Percentiles rank a stretch among this genome's conserved stretches.
These are phyloP conservation scores for Celoporthe dispersa DNA, from an alignment of 2,329 filamentous ascomycete species.

Conservation along the genomic window DNA sequence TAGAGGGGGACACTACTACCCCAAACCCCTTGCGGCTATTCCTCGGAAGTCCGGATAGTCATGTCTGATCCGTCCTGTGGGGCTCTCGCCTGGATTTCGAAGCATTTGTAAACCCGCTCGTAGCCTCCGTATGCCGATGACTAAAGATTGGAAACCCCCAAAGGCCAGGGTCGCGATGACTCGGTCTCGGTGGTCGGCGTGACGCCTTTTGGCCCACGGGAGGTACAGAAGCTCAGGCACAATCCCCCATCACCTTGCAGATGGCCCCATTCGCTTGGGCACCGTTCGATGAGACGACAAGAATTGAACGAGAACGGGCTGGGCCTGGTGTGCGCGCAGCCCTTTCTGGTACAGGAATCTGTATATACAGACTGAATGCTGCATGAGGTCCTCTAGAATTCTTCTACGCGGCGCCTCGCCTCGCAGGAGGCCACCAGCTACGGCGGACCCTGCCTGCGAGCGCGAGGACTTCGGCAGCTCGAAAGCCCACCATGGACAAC, in stretches of 20 bases:
- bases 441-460: too few relatives aligned
- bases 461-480: not conserved
- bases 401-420: too few relatives aligned
- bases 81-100: constrained; percentile 20
- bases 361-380: too few relatives aligned
- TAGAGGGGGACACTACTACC: not conserved
- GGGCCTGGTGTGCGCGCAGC: too few relatives aligned
- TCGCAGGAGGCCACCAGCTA: too few relatives aligned
- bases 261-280: too few relatives aligned
- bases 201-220: not conserved
- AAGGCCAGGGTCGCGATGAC: not conserved
- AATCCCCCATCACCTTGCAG: too few relatives aligned
- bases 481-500: not conserved
- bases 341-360: too few relatives aligned
- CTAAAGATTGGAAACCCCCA: constrained; percentile 28
- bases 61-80: not conserved
- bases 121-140: constrained; percentile 10
- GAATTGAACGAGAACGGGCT: too few relatives aligned
- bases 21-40: not conserved
- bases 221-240: too few relatives aligned
- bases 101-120: constrained; percentile 20
- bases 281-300: too few relatives aligned
- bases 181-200: not conserved
- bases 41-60: not conserved
- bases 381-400: too few relatives aligned